Evolutionary conservation across 2,329 filamentous ascomycete genomes (phyloP).

Genomic region (Aspergillus sp.): DNA sequence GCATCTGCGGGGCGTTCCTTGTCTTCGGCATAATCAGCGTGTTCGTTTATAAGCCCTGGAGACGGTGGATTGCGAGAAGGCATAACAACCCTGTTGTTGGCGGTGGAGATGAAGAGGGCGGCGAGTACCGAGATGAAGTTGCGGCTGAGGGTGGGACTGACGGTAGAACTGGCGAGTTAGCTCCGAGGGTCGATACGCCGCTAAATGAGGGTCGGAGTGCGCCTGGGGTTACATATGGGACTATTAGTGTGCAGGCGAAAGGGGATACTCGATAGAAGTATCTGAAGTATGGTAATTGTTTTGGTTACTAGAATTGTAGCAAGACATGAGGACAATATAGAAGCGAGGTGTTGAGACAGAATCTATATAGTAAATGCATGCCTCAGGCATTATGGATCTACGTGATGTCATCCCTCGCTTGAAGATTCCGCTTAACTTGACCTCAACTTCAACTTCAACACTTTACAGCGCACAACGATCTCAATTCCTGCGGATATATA

Average conservation of each 20-base stretch:
- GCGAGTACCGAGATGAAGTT: slow-evolving; percentile 14
- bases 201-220: slow-evolving; percentile 9
- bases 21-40: slow-evolving; percentile 73
- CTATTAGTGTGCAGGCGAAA: slow-evolving; percentile 9
- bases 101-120: slow-evolving; percentile 23
- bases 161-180: background rate
- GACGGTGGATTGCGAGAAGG: slow-evolving; percentile 54
- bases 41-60: slow-evolving; percentile 77
- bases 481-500: background rate
- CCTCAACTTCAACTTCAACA: background rate
- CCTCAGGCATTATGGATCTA: background rate
- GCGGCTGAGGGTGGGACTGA: background rate
- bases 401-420: background rate
- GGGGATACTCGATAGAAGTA: background rate
- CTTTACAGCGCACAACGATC: background rate
- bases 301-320: too few relatives aligned
- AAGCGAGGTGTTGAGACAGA: too few relatives aligned
- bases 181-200: slow-evolving; percentile 11
- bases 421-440: background rate
- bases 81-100: slow-evolving; percentile 20
- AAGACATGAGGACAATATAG: too few relatives aligned
- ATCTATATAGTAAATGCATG: background rate
- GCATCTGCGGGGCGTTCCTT: slow-evolving; percentile 82
- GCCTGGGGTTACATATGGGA: slow-evolving; percentile 12
- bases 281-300: background rate